Evolutionary conservation across 2,329 filamentous ascomycete species (phyloP).

Genomic region (Cladobotryum protrusum): DNA sequence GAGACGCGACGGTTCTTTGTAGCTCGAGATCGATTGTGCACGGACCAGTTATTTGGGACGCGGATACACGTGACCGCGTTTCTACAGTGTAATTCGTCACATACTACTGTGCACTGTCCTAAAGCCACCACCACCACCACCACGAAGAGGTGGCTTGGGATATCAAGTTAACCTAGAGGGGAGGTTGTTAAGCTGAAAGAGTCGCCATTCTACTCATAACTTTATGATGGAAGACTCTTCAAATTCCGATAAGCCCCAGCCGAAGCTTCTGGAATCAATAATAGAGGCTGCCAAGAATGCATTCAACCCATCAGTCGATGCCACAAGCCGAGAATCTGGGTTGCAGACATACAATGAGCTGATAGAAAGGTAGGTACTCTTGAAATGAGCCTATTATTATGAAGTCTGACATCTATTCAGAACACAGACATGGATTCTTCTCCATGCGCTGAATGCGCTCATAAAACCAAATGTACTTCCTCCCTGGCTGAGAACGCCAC

Average conservation of each 20-base stretch:
- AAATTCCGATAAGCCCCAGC: constrained; percentile 14
- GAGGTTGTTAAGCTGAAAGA: no score
- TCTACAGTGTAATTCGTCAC: background rate
- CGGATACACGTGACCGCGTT: constrained; percentile 11
- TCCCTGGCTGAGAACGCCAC: constrained; percentile 50
- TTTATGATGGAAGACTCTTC: constrained; percentile 23
- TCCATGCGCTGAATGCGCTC: constrained; percentile 56
- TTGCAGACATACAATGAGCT: constrained; percentile 39
- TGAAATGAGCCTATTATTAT: background rate
- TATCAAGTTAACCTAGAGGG: no score
- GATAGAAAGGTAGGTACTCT: constrained; percentile 39
- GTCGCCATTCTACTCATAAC: no score
- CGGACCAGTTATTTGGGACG: constrained; percentile 1
- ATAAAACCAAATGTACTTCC: constrained; percentile 56
- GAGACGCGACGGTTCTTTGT: constrained; percentile 6
- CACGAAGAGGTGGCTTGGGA: background rate
- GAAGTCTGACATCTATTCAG: constrained; percentile 18
- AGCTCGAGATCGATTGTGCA: constrained; percentile 1
- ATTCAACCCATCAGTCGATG: constrained; percentile 38
- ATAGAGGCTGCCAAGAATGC: constrained; percentile 41
- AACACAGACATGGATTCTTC: constrained; percentile 42
- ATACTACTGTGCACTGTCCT: background rate
- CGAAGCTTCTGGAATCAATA: constrained; percentile 29
- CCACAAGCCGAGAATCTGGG: constrained; percentile 28
- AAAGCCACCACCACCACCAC: no score